phyloP scores from a whole-genome alignment of 768 basidiomycete species.

The Trametes sanguinea region DNA sequence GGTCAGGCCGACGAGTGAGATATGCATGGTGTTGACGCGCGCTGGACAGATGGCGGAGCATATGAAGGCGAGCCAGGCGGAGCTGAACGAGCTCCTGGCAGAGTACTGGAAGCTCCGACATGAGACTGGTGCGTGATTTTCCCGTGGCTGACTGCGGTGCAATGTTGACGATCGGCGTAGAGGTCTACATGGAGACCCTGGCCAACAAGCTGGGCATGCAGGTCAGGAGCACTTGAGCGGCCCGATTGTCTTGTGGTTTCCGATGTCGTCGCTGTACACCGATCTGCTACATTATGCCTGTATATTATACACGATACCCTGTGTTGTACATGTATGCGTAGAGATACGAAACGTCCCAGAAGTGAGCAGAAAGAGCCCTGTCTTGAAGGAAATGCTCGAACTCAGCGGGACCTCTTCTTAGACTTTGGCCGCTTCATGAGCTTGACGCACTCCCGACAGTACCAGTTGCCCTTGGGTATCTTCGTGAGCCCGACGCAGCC shows the following conservation, averaged over 20 bases:
- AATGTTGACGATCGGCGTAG: conserved; percentile 36
- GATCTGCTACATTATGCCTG: neutral
- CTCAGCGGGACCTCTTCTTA: neutral
- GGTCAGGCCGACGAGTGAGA: neutral
- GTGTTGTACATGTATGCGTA: conserved; percentile 19
- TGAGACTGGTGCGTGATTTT: conserved; percentile 56
- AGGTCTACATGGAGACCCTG: conserved; percentile 85
- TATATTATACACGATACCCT: conserved; percentile 15
- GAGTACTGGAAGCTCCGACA: conserved; percentile 85
- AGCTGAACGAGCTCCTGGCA: conserved; percentile 76
- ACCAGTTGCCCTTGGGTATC: conserved; percentile 67
- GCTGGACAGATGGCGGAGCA: conserved; percentile 71
- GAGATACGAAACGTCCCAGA: conserved; percentile 1
- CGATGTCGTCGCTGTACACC: neutral
- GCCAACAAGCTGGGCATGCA: conserved; percentile 68
- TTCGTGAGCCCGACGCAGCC: conserved; percentile 62
- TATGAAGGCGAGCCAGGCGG: conserved; percentile 69
- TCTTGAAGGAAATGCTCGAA: neutral
- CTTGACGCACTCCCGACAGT: conserved; percentile 60
- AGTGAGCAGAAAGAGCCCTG: neutral
- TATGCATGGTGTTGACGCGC: neutral
- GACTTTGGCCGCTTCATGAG: conserved; percentile 25
- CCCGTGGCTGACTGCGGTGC: neutral
- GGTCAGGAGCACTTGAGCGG: conserved; percentile 26
- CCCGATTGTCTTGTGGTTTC: neutral